Percentiles rank a stretch among this genome's conserved stretches.
Evolutionary conservation across 495 filamentous ascomycete species (phyloP).

Genomic region (Aspergillus steynii): DNA sequence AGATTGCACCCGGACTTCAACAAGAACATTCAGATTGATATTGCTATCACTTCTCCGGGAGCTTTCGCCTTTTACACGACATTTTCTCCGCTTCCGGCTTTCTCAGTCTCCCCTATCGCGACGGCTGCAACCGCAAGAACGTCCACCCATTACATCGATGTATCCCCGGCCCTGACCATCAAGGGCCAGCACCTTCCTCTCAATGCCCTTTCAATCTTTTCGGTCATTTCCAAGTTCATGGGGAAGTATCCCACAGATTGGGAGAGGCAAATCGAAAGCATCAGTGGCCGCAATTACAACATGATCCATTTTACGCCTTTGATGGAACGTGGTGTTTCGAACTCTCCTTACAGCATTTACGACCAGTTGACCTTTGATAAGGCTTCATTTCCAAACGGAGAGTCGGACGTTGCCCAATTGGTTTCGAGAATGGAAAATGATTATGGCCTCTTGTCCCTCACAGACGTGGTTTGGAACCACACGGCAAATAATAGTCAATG

Average conservation of each 20-base stretch:
- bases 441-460: constrained; percentile 81
- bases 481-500: constrained; percentile 95
- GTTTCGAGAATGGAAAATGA: constrained; percentile 81
- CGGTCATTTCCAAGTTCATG: constrained; percentile 98
- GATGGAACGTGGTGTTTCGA: constrained; percentile 82
- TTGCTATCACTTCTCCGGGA: constrained; percentile 80
- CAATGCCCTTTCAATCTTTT: constrained; percentile 86
- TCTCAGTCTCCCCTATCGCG: constrained; percentile 57
- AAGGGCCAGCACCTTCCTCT: constrained; percentile 70
- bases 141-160: constrained; percentile 84
- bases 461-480: constrained; percentile 98
- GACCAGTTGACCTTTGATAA: constrained; percentile 89
- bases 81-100: constrained; percentile 80
- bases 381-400: constrained; percentile 78
- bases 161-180: constrained; percentile 78
- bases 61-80: constrained; percentile 96
- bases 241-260: constrained; percentile 85
- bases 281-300: constrained; percentile 89
- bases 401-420: constrained; percentile 76
- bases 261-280: constrained; percentile 84
- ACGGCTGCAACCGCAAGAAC: constrained; percentile 64
- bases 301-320: constrained; percentile 98
- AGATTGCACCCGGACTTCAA: constrained; percentile 93
- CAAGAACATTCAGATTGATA: constrained; percentile 81
- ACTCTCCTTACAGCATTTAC: constrained; percentile 96